A percentile compares a stretch with the other conserved stretches of the same genome.
Conservation (phyloP, 1,284 basidiomycete genomes). For the Xerocomus amazonicus region DNA sequence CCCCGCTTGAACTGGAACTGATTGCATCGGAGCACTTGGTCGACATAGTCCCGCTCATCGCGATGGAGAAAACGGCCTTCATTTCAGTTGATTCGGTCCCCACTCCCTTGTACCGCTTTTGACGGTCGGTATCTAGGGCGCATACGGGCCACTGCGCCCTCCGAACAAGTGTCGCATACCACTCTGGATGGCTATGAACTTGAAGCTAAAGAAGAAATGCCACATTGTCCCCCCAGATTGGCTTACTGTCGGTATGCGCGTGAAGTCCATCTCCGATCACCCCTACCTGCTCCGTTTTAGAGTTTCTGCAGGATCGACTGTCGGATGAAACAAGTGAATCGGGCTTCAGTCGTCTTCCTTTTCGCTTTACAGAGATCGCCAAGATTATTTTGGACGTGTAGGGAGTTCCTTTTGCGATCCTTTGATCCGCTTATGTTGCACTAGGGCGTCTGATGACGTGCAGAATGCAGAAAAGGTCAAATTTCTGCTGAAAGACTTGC, state of each 20-base stretch:
- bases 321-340: slow-evolving; percentile 66
- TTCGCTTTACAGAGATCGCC: slow-evolving; percentile 84
- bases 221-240: slow-evolving; percentile 87
- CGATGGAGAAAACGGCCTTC: slow-evolving; percentile 85
- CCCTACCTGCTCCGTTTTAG: slow-evolving; percentile 30
- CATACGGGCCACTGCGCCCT: slow-evolving; percentile 90
- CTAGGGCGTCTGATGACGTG: slow-evolving; percentile 87
- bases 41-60: slow-evolving; percentile 79
- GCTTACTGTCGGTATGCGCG: slow-evolving; percentile 70
- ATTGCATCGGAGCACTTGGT: slow-evolving; percentile 80
- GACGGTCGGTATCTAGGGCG: slow-evolving; percentile 51
- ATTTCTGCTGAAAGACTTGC: slow-evolving; percentile 86
- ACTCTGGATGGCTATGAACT: slow-evolving; percentile 91
- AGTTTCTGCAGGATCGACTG: slow-evolving; percentile 73
- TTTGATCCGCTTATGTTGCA: background rate
- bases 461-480: slow-evolving; percentile 79
- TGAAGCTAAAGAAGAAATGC: slow-evolving; percentile 94
- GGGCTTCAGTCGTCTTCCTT: slow-evolving; percentile 76
- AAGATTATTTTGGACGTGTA: slow-evolving; percentile 90
- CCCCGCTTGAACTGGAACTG: slow-evolving; percentile 81
- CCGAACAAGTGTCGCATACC: slow-evolving; percentile 82
- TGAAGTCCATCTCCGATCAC: background rate
- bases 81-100: slow-evolving; percentile 53
- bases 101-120: slow-evolving; percentile 34
- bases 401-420: slow-evolving; percentile 5